Percentiles rank a stretch among this genome's conserved stretches.
Evolutionary conservation across 208 protist species (phyloP).

Genomic region (Wallacemonas collosoma): DNA sequence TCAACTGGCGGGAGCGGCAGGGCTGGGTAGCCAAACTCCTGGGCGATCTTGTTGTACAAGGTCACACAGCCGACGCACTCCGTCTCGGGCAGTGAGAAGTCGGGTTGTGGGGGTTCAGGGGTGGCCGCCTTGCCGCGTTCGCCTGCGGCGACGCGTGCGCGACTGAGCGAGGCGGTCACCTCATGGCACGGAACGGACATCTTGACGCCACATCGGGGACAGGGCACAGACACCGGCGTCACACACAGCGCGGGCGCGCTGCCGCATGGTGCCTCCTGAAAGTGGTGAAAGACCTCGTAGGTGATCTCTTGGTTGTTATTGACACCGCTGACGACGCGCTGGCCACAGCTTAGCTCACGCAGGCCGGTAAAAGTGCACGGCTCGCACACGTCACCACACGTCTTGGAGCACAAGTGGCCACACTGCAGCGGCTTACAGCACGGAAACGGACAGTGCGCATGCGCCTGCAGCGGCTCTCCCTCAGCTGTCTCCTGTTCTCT

Average conservation of each 20-base stretch:
- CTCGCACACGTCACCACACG: slow-evolving; percentile 67
- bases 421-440: slow-evolving; percentile 63
- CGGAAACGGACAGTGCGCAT: slow-evolving; percentile 75
- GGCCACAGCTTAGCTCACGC: slow-evolving; percentile 73
- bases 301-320: slow-evolving; percentile 43
- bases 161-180: slow-evolving; percentile 31
- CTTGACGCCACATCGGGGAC: slow-evolving; percentile 65
- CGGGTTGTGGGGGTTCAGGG: slow-evolving; percentile 13
- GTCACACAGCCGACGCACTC: slow-evolving; percentile 76
- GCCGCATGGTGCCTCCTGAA: slow-evolving; percentile 65
- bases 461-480: slow-evolving; percentile 16
- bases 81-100: slow-evolving; percentile 46
- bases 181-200: slow-evolving; percentile 56
- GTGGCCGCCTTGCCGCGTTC: slow-evolving; percentile 19
- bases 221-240: slow-evolving; percentile 55
- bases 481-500: background rate
- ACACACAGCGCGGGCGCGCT: slow-evolving; percentile 50
- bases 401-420: slow-evolving; percentile 67
- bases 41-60: slow-evolving; percentile 77
- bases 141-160: slow-evolving; percentile 5
- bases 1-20: slow-evolving; percentile 24
- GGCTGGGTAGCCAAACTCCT: slow-evolving; percentile 49
- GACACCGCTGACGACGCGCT: slow-evolving; percentile 76
- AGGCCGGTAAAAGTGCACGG: slow-evolving; percentile 77
- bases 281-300: slow-evolving; percentile 73